Evolutionary conservation across 176 grass and related monocot species (phyloP), one percentile per base, ranked within the genome.

Genomic region (Juncus effusus): DNA sequence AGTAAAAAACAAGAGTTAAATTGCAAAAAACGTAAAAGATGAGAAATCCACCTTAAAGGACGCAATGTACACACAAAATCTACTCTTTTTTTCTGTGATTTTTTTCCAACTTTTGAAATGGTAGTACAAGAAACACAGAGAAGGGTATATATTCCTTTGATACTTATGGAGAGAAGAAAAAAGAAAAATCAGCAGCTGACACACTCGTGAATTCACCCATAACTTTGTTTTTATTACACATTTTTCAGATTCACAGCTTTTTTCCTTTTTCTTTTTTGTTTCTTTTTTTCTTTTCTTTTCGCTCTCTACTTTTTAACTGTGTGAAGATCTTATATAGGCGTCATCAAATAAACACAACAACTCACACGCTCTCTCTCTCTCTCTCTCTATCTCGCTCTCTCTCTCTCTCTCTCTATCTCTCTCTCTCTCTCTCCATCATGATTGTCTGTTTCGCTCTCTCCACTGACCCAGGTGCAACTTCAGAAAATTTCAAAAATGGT

Each of bases 171-270:
- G 44, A 47, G 44, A 47, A 47, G 44, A 47, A 47, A 9, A 47
- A 47, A 47, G 44, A 9, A 47, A 9, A 9, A 47, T 5, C 14
- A 10, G 50, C 16, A 1, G 7, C 67, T 71, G 52, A 71, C 67
- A 79, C 57, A 45, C 67, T 79, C 77, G 67, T 79, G 67, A 72
- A 79, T 59, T 2, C 66, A 63, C 76, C 41, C 76, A 71, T 79
- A 63, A 70, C 42, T 63, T 71, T 60, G 63, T 77, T 67, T 77
- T 60, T 66, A 45, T 68, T 63, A 28, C 50, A 7, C 40, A 66
- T 63, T 67, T 42, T 70, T 45, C 19, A 61, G 54, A 60, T 67
- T 63, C 56, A 61, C 65, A 61, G 44, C 59, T 60, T 69, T 68
- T 38, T 13, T 10, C 59, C 7, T 28, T 49, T 55, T 4, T 11